phyloP scores from a whole-genome alignment of 139 green algal species.

The Ettlia oleoabundans region DNA sequence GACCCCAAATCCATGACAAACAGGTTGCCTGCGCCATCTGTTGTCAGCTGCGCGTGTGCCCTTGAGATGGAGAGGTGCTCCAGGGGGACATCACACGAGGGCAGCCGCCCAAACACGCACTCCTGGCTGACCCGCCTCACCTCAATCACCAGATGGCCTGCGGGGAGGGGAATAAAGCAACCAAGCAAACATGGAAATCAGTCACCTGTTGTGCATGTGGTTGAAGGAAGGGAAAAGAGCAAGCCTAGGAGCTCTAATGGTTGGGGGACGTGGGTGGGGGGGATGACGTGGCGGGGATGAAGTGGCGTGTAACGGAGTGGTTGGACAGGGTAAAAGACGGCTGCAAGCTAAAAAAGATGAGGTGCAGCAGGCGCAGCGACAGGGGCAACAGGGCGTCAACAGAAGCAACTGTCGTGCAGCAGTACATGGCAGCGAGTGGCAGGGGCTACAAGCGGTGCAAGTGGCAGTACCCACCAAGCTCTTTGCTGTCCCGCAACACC shows the following conservation, averaged over 20 bases:
- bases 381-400: background rate
- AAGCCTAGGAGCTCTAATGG: too few species aligned
- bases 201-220: background rate
- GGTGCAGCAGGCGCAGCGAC: too few species aligned
- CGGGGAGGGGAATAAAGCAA: too few species aligned
- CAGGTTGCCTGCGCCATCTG: conserved; percentile 47
- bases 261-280: too few species aligned
- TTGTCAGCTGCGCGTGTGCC: conserved; percentile 68
- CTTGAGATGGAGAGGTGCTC: conserved; percentile 76
- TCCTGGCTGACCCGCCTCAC: conserved; percentile 60
- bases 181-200: background rate
- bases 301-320: too few species aligned
- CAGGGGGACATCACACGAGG: conserved; percentile 69
- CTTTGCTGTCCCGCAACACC: conserved; percentile 60
- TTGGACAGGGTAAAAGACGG: too few species aligned
- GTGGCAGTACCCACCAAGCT: background rate
- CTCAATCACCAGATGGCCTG: conserved; percentile 58
- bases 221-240: background rate
- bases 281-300: too few species aligned
- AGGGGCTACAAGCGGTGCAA: background rate
- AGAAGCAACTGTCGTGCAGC: too few species aligned
- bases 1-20: conserved; percentile 74
- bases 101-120: conserved; percentile 64
- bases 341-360: too few species aligned
- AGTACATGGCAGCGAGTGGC: too few species aligned